phyloP scores from a whole-genome alignment of 2,329 filamentous ascomycete genomes.

The Phialophora chinensis region DNA sequence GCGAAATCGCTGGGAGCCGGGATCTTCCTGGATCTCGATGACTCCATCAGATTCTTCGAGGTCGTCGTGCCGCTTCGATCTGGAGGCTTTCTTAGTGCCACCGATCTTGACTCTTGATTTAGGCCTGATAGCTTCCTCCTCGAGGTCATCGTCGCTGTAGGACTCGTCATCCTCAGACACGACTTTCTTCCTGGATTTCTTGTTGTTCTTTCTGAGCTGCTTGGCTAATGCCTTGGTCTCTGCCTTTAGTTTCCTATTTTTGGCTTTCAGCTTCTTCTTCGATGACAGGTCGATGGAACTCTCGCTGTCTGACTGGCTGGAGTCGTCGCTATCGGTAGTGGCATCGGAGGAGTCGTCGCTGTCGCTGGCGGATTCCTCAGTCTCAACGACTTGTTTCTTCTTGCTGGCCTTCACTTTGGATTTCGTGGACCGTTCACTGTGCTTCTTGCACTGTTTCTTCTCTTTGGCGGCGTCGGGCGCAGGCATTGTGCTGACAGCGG shows the following conservation, averaged over 20 bases:
- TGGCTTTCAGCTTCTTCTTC: constrained; percentile 29
- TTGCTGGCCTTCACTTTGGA: constrained; percentile 20
- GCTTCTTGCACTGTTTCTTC: constrained; percentile 25
- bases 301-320: constrained; percentile 27
- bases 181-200: constrained; percentile 22
- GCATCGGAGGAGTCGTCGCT: constrained; percentile 20
- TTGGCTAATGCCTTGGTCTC: constrained; percentile 27
- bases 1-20: constrained; percentile 24
- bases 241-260: constrained; percentile 29
- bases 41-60: constrained; percentile 17
- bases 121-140: constrained; percentile 9
- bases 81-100: constrained; percentile 17
- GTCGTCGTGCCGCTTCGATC: constrained; percentile 11
- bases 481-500: constrained; percentile 17
- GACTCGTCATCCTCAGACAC: constrained; percentile 24
- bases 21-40: constrained; percentile 28
- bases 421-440: constrained; percentile 13
- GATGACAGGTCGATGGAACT: constrained; percentile 22
- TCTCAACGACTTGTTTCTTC: constrained; percentile 14
- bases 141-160: constrained; percentile 17
- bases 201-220: constrained; percentile 19
- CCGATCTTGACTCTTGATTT: constrained; percentile 17
- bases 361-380: constrained; percentile 13
- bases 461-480: constrained; percentile 21
- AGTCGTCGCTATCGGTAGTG: constrained; percentile 23